phyloP scores from a whole-genome alignment of 129 eudicot species.

The Mikania micrantha region DNA sequence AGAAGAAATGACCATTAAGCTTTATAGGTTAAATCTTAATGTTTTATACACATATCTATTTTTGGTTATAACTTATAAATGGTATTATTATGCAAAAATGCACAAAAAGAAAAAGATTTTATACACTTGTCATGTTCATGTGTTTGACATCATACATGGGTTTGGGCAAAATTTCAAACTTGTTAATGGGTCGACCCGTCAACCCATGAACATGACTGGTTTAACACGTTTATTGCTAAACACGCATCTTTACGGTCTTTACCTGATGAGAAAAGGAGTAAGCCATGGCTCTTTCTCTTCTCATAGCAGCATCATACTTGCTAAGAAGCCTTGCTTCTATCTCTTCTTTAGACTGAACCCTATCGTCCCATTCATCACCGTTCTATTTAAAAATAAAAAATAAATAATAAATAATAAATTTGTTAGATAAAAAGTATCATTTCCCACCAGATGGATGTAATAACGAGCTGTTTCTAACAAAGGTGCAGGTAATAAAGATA shows the following conservation, averaged over 20 bases:
- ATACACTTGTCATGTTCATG: not conserved
- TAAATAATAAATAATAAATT: not conserved
- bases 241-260: slow-evolving; percentile 18
- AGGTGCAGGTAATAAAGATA: no score
- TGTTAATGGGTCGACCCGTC: no score
- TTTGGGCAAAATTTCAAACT: no score
- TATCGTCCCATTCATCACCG: slow-evolving; percentile 86
- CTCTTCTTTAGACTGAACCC: slow-evolving; percentile 76
- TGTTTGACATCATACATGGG: no score
- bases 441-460: no score
- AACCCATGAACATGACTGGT: no score
- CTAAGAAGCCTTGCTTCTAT: slow-evolving; percentile 64
- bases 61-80: no score
- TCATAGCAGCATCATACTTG: slow-evolving; percentile 80
- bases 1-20: no score
- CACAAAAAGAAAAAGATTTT: no score
- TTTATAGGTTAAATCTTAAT: no score
- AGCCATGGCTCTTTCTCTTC: slow-evolving; percentile 90
- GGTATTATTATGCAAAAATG: not conserved
- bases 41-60: no score
- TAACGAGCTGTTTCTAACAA: no score
- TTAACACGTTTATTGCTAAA: not conserved
- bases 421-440: not conserved
- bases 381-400: slow-evolving; percentile 23
- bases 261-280: slow-evolving; percentile 97